Conservation (phyloP, 2,329 filamentous ascomycete species). For the Tolypocladium endophyticum region DNA sequence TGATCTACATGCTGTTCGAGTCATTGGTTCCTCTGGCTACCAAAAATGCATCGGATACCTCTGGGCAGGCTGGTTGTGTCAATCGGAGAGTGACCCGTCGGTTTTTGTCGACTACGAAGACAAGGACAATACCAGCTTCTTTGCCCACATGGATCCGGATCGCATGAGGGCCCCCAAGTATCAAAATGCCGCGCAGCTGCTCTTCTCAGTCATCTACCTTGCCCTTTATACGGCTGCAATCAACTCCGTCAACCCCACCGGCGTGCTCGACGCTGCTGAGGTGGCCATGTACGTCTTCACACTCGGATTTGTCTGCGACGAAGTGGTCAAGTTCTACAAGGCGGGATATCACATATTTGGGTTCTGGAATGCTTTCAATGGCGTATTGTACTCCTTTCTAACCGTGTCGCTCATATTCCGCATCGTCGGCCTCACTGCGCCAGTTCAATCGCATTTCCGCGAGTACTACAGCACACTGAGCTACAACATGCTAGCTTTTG, state of each 20-base stretch:
- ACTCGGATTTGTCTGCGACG: conserved; percentile 80
- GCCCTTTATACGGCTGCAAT: conserved; percentile 81
- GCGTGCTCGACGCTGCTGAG: conserved; percentile 77
- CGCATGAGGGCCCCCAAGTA: conserved; percentile 88
- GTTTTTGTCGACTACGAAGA: conserved; percentile 81
- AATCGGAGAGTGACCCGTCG: conserved; percentile 84
- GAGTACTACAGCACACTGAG: conserved; percentile 64
- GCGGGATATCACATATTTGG: conserved; percentile 83
- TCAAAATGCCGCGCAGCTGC: conserved; percentile 80
- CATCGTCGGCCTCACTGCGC: conserved; percentile 63
- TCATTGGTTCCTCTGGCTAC: conserved; percentile 89
- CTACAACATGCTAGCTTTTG: conserved; percentile 91
- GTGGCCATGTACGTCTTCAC: conserved; percentile 84
- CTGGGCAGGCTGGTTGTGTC: conserved; percentile 94
- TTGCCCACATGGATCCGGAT: conserved; percentile 81
- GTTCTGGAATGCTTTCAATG: conserved; percentile 97
- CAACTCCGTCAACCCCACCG: conserved; percentile 81
- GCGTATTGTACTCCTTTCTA: conserved; percentile 67
- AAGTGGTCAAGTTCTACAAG: conserved; percentile 84
- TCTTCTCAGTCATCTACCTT: conserved; percentile 75
- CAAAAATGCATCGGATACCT: conserved; percentile 91
- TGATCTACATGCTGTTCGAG: conserved; percentile 76
- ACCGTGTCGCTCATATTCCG: conserved; percentile 69
- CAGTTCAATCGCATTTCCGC: conserved; percentile 32
- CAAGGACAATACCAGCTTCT: conserved; percentile 68